Evolutionary conservation across 2,329 filamentous ascomycete species (phyloP).

Genomic region (Ilyonectria robusta): DNA sequence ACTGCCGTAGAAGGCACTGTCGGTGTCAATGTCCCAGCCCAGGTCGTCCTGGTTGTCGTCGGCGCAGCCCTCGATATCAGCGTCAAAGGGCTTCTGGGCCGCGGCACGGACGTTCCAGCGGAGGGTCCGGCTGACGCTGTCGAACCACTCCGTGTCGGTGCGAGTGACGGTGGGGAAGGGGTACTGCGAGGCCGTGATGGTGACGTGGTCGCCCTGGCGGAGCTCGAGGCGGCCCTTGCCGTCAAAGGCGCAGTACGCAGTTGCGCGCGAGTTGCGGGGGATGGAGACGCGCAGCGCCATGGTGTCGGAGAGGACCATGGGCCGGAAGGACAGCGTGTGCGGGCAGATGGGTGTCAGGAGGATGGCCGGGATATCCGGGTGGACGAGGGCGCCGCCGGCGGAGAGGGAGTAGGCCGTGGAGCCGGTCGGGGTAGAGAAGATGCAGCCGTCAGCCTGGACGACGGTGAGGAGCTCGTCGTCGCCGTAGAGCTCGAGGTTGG

Average conservation of each 20-base stretch:
- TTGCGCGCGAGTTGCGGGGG: slow-evolving; percentile 87
- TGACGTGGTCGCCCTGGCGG: slow-evolving; percentile 93
- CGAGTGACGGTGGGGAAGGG: slow-evolving; percentile 97
- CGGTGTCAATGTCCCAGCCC: slow-evolving; percentile 96
- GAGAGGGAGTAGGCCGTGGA: slow-evolving; percentile 97
- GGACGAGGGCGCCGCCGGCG: slow-evolving; percentile 93
- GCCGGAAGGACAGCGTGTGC: slow-evolving; percentile 95
- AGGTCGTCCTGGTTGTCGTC: slow-evolving; percentile 69
- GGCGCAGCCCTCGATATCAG: slow-evolving; percentile 51
- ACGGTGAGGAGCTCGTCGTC: slow-evolving; percentile 96
- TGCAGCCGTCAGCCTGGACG: slow-evolving; percentile 96
- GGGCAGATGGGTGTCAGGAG: slow-evolving; percentile 97
- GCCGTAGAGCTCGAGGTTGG: slow-evolving; percentile 94
- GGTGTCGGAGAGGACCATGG: slow-evolving; percentile 97
- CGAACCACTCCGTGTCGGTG: slow-evolving; percentile 94
- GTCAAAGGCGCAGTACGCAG: slow-evolving; percentile 97
- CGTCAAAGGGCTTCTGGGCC: slow-evolving; percentile 89
- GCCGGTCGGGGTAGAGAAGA: slow-evolving; percentile 96
- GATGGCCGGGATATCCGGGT: slow-evolving; percentile 97
- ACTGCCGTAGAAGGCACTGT: slow-evolving; percentile 79
- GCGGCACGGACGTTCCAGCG: slow-evolving; percentile 96
- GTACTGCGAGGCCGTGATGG: slow-evolving; percentile 95
- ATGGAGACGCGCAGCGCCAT: slow-evolving; percentile 92
- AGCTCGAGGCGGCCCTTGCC: slow-evolving; percentile 97
- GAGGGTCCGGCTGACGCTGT: slow-evolving; percentile 91